Evolutionary conservation across 2,329 filamentous ascomycete genomes (phyloP).

Genomic region (Podosphaera leucotricha): DNA sequence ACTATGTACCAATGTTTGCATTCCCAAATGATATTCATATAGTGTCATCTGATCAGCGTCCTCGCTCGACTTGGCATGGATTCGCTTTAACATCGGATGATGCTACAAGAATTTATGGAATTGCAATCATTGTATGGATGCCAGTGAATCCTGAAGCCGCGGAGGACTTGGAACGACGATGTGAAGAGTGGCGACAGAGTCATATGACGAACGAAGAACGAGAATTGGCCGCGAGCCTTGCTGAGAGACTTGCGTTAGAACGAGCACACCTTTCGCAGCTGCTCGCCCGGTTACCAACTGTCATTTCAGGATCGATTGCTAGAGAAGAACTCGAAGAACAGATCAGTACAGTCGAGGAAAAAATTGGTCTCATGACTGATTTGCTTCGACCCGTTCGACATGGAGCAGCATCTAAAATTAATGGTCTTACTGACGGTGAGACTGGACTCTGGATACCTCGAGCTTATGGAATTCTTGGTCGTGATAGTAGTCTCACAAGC

Average conservation of each 20-base stretch:
- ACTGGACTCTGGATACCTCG: slow-evolving; percentile 90
- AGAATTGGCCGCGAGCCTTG: slow-evolving; percentile 76
- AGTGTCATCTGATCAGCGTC: slow-evolving; percentile 80
- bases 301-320: slow-evolving; percentile 56
- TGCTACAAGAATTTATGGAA: slow-evolving; percentile 75
- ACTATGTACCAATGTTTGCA: slow-evolving; percentile 98
- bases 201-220: slow-evolving; percentile 82
- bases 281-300: slow-evolving; percentile 56
- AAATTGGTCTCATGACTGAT: slow-evolving; percentile 91
- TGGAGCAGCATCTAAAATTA: slow-evolving; percentile 88
- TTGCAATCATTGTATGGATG: slow-evolving; percentile 82
- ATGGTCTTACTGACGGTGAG: slow-evolving; percentile 83
- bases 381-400: slow-evolving; percentile 79
- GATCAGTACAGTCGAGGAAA: slow-evolving; percentile 89
- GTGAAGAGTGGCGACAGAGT: slow-evolving; percentile 60
- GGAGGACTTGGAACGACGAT: slow-evolving; percentile 60
- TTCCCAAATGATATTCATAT: slow-evolving; percentile 97
- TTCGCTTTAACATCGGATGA: slow-evolving; percentile 95
- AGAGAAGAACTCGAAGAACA: slow-evolving; percentile 77
- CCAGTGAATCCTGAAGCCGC: slow-evolving; percentile 62
- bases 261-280: slow-evolving; percentile 76
- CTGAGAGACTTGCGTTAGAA: slow-evolving; percentile 67
- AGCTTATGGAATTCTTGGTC: slow-evolving; percentile 76
- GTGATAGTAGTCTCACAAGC: slow-evolving; percentile 57
- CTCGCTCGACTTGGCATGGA: slow-evolving; percentile 93